These are phyloP conservation scores for Murraya paniculata DNA, from an alignment of 345 rosid species.

Conservation along the genomic window DNA sequence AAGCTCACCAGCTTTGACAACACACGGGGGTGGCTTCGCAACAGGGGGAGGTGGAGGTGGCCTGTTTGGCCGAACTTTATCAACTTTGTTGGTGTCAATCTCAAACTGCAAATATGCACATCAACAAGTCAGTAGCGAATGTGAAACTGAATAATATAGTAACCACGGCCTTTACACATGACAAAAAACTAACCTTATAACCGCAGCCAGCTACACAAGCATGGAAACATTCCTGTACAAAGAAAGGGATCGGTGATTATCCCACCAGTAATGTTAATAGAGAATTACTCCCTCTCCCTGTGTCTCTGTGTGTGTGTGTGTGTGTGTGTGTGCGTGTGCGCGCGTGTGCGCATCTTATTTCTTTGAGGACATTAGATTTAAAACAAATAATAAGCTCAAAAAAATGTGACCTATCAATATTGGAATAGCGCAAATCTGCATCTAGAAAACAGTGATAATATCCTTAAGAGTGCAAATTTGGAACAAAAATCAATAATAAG, in stretches of 20 bases:
- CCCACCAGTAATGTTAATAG: not conserved
- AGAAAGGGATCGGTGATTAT: not conserved
- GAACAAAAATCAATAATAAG: not conserved
- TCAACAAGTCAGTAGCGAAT: not conserved
- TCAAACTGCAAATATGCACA: constrained; percentile 55
- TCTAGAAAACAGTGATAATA: not conserved
- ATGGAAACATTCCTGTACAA: constrained; percentile 71
- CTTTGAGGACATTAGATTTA: not conserved
- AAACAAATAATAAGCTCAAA: not conserved
- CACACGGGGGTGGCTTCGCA: constrained; percentile 31
- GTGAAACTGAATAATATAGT: not conserved
- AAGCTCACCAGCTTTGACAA: constrained; percentile 27
- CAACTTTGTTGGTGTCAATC: constrained; percentile 41
- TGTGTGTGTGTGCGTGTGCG: not conserved
- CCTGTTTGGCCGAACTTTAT: constrained; percentile 62
- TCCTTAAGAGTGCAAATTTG: not conserved
- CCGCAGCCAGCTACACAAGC: constrained; percentile 96
- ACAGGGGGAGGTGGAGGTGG: constrained; percentile 53
- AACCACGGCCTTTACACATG: not conserved
- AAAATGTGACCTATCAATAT: not conserved
- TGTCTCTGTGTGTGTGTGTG: too few species aligned
- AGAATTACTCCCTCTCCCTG: not conserved
- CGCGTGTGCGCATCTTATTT: too few species aligned
- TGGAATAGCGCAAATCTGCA: not conserved
- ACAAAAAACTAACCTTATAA: constrained; percentile 56